Evolutionary conservation across 2,329 filamentous ascomycete species (phyloP).

Genomic region (Trichophyton verrucosum): DNA sequence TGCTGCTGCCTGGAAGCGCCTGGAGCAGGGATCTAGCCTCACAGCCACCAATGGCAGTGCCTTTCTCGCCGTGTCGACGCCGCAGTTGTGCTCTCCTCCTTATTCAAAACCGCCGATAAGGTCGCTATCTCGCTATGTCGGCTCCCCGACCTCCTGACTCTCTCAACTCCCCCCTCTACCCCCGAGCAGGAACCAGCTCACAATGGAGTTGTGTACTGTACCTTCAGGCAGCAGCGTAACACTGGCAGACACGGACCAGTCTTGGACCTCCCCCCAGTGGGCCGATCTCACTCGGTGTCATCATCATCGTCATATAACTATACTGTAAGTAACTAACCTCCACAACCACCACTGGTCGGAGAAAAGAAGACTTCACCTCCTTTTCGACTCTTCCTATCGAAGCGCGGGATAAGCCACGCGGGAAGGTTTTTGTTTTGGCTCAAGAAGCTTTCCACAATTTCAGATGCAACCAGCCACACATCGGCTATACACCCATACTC

Average conservation of each 20-base stretch:
- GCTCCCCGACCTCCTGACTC: background rate
- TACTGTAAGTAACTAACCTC: too few relatives aligned
- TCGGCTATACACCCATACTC: background rate
- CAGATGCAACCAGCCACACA: background rate
- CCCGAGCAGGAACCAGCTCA: background rate
- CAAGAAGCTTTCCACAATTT: slow-evolving; percentile 1
- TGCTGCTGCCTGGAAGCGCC: background rate
- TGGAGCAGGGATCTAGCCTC: background rate
- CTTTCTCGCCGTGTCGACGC: background rate
- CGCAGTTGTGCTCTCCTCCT: background rate
- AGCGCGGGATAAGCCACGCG: background rate
- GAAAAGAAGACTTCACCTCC: background rate
- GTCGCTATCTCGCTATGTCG: background rate
- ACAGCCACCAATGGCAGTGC: background rate
- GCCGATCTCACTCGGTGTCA: background rate
- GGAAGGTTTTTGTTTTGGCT: background rate
- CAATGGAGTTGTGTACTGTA: background rate
- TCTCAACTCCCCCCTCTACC: background rate
- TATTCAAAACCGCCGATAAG: background rate
- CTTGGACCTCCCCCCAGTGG: background rate
- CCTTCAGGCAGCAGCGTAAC: background rate
- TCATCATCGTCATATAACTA: too few relatives aligned
- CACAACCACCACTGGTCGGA: too few relatives aligned
- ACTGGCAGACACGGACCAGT: background rate
- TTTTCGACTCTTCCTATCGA: background rate